Evolutionary conservation across 352 stramenopile species (phyloP).

Genomic region (Elongisporangium anandrum): DNA sequence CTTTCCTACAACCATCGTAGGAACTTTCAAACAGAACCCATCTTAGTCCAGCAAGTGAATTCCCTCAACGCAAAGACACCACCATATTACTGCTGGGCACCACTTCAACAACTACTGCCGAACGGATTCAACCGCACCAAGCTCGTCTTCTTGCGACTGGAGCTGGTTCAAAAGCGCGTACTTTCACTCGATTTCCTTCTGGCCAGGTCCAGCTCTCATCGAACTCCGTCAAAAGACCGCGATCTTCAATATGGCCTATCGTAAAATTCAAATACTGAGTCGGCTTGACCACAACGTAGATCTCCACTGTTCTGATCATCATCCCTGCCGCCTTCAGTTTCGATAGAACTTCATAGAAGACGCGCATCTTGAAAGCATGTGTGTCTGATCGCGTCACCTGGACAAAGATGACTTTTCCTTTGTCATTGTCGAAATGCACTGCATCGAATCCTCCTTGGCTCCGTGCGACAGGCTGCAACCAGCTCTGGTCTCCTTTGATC

Average conservation of each 20-base stretch:
- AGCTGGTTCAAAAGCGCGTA: not conserved
- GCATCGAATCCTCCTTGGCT: conserved; percentile 24
- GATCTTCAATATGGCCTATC: not conserved
- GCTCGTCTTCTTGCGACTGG: too few relatives aligned
- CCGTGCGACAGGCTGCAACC: conserved; percentile 19
- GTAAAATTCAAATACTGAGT: not conserved
- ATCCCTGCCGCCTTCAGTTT: conserved; percentile 11
- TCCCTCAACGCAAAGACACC: too few relatives aligned
- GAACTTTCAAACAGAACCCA: too few relatives aligned
- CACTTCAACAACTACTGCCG: too few relatives aligned
- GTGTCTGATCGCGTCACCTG: conserved; percentile 16
- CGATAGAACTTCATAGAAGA: conserved; percentile 17
- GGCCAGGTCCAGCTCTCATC: not conserved
- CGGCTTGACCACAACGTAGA: conserved; percentile 22
- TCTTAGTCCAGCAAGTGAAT: too few relatives aligned
- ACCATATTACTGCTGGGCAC: too few relatives aligned
- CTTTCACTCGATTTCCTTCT: not conserved
- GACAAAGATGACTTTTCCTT: conserved; percentile 21
- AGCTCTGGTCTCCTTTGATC: conserved; percentile 14
- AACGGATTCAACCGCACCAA: too few relatives aligned
- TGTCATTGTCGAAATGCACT: conserved; percentile 18
- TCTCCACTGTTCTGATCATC: conserved; percentile 4
- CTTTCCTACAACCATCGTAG: too few relatives aligned
- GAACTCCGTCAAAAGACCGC: not conserved
- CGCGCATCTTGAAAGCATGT: conserved; percentile 20